Conservation (phyloP, 805 yeast genomes). For the Deakozyma indianensis region DNA sequence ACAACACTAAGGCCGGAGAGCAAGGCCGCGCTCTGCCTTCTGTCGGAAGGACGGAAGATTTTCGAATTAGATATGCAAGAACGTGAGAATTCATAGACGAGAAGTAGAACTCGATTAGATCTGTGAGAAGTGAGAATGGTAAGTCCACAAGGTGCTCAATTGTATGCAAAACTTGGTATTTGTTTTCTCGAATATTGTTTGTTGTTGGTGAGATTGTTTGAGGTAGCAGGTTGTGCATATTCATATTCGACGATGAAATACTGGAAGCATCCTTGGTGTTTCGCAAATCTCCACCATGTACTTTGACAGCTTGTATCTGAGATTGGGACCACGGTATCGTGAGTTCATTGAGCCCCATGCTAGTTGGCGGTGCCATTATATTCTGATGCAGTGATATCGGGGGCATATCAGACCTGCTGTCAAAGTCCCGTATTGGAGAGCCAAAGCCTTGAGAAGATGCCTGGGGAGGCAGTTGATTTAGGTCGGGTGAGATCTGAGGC, state of each 20-base stretch:
- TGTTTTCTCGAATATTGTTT: background rate
- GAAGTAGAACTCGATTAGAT: slow-evolving; percentile 17
- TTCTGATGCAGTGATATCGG: background rate
- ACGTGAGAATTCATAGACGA: slow-evolving; percentile 16
- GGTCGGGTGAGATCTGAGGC: too few relatives aligned
- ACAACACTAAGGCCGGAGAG: slow-evolving; percentile 13
- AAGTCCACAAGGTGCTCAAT: slow-evolving; percentile 8
- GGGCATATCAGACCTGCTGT: background rate
- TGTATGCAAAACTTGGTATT: slow-evolving; percentile 12
- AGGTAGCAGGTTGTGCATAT: background rate
- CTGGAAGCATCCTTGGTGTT: too few relatives aligned
- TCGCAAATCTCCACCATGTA: too few relatives aligned
- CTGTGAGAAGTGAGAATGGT: slow-evolving; percentile 14
- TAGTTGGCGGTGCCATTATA: slow-evolving; percentile 2
- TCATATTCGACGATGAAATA: too few relatives aligned
- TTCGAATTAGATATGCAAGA: slow-evolving; percentile 15
- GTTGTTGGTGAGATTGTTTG: background rate
- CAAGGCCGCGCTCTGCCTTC: slow-evolving; percentile 7
- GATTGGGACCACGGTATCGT: background rate
- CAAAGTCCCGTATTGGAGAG: slow-evolving; percentile 1
- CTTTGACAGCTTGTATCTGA: background rate
- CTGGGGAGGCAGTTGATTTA: too few relatives aligned
- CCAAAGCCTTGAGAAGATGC: too few relatives aligned
- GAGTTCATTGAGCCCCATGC: background rate
- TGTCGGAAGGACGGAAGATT: slow-evolving; percentile 13